Percentiles rank a stretch among this genome's conserved stretches.
Conservation (phyloP, 495 filamentous ascomycete species). For the Aspergillus taichungensis region DNA sequence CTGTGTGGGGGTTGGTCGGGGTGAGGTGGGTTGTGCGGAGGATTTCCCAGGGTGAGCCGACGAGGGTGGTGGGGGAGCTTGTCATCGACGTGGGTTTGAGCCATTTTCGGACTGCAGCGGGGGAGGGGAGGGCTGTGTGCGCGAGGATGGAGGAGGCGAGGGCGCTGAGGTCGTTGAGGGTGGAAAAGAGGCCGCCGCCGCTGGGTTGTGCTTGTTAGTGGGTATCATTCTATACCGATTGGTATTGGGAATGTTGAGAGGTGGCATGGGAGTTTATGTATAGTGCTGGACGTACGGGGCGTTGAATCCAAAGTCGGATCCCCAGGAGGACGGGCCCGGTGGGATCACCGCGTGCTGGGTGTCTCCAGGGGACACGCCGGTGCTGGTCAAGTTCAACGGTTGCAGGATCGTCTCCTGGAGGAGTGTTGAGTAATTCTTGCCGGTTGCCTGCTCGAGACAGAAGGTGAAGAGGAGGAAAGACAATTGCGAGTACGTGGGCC, state of each 20-base stretch:
- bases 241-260: no score
- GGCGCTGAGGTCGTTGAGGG: slow-evolving; percentile 6
- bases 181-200: slow-evolving; percentile 7
- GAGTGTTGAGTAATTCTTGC: slow-evolving; percentile 6
- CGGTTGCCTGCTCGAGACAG: slow-evolving; percentile 4
- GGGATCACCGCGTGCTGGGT: slow-evolving; percentile 4
- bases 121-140: slow-evolving; percentile 1
- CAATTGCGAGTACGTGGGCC: slow-evolving; percentile 7
- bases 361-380: slow-evolving; percentile 8
- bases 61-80: slow-evolving; percentile 4
- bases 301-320: slow-evolving; percentile 6
- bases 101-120: slow-evolving; percentile 5
- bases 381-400: slow-evolving; percentile 6
- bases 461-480: slow-evolving; percentile 7
- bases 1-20: slow-evolving; percentile 5
- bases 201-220: not conserved
- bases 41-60: slow-evolving; percentile 10
- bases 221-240: no score
- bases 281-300: slow-evolving; percentile 3
- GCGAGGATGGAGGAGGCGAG: slow-evolving; percentile 4
- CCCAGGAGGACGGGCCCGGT: slow-evolving; percentile 3
- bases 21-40: slow-evolving; percentile 6
- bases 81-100: slow-evolving; percentile 11
- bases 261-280: no score
- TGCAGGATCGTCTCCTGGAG: slow-evolving; percentile 4